Evolutionary conservation across 495 filamentous ascomycete species (phyloP).

Genomic region (Pseudotulostoma volvatum): DNA sequence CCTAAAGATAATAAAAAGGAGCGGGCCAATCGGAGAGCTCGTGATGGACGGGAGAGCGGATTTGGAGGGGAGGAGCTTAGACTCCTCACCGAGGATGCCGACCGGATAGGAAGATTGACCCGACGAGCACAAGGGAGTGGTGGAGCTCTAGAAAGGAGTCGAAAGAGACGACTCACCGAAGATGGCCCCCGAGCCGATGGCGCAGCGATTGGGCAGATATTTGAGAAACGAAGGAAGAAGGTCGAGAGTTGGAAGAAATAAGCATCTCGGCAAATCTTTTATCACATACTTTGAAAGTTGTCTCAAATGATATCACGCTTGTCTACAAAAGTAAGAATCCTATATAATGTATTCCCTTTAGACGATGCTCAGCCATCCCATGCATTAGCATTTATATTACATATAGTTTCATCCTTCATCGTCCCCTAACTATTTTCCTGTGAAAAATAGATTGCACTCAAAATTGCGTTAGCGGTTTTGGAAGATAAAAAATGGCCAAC

Average conservation of each 20-base stretch:
- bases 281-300: no score
- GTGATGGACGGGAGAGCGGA: conserved; percentile 32
- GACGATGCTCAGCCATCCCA: no score
- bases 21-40: conserved; percentile 23
- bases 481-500: no score
- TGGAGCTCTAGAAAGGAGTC: conserved; percentile 56
- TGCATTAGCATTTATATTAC: no score
- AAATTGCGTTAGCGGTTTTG: no score
- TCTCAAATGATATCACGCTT: no score
- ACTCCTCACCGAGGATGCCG: conserved; percentile 58
- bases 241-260: conserved; percentile 41
- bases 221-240: conserved; percentile 59
- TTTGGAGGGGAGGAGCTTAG: conserved; percentile 81
- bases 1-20: conserved; percentile 73
- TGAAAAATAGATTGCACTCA: no score
- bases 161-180: conserved; percentile 47
- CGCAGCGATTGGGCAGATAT: conserved; percentile 46
- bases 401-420: no score
- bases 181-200: conserved; percentile 44
- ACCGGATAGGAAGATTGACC: conserved; percentile 59
- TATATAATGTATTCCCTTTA: no score
- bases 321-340: no score
- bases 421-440: no score
- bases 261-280: conserved; percentile 1
- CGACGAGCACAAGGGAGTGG: conserved; percentile 35